Conservation (phyloP, 2,329 filamentous ascomycete species). For the Bertia moriformis region DNA sequence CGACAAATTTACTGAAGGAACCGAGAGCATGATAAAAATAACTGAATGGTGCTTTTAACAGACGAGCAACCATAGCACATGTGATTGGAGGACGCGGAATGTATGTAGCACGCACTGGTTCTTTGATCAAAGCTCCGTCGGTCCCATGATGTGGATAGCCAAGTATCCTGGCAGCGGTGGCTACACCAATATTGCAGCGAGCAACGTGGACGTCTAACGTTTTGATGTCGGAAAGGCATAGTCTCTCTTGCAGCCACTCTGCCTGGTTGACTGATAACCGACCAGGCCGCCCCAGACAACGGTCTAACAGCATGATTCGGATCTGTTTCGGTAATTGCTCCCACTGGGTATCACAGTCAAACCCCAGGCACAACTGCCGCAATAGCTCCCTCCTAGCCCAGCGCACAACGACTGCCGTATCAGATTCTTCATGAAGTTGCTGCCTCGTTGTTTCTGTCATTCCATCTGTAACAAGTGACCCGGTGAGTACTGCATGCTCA, state of each 20-base stretch:
- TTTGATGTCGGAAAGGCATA: not conserved
- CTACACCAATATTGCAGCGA: constrained; percentile 4
- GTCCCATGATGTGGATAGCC: constrained; percentile 2
- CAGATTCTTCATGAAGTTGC: not conserved
- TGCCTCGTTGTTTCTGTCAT: not conserved
- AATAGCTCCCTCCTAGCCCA: constrained; percentile 1
- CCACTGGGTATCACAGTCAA: not conserved
- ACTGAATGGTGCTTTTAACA: not conserved
- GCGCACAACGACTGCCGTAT: not conserved
- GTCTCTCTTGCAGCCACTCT: constrained; percentile 2
- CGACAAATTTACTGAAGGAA: constrained; percentile 19
- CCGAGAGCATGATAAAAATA: constrained; percentile 1
- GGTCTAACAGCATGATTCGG: not conserved
- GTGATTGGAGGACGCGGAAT: not conserved
- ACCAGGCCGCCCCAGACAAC: constrained; percentile 2
- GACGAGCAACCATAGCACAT: not conserved
- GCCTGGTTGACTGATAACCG: not conserved
- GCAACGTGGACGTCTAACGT: constrained; percentile 3
- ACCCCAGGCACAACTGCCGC: not conserved
- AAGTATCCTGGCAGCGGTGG: constrained; percentile 1
- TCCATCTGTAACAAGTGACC: constrained; percentile 14
- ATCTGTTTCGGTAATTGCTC: not conserved
- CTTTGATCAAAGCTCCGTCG: not conserved
- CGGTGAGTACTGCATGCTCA: constrained; percentile 17
- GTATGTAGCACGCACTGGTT: not conserved